Base-by-base conservation (phyloP, 768 basidiomycete genomes). In the Lentinula detonsa region DNA sequence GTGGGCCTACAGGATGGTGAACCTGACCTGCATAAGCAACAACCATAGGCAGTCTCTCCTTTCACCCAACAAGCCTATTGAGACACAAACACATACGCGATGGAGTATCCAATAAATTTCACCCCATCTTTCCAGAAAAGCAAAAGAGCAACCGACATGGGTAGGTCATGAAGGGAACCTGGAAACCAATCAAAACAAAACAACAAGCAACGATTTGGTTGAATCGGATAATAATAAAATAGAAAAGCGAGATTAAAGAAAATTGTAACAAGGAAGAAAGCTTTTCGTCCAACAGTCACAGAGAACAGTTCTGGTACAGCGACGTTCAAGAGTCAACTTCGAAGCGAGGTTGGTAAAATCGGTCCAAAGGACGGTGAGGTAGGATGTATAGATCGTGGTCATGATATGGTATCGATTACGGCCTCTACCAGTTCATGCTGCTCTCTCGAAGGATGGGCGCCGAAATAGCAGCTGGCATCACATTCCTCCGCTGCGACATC, bases 371-470 rank as follows among this genome's bases (percentile, higher is more conserved):
- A 51, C 50, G 16, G 33, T 15, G 31, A n/a, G 50, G 31, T 11
- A 33, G 33, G 7, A 51, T 9, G 28, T 51, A 28, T 33, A 35
- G 33, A 7, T 21, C 10, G 8, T 35, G 50, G 10, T 2, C 50
- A 5, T 28, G 11, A 49, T 7, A 3, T 49, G 21, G 21, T 7
- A 49, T 49, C 42, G 5, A 43, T n/a, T 46, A 16, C 13, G 5
- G 10, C 39, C 23, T 65, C 78, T 77, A 93, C 90, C 91, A 93
- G 71, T 91, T 90, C 85, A 93, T 85, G 65, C 85, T 93, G 73
- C 87, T 93, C 75, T 91, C 88, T 68, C 82, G 77, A 73, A 94
- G 69, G 62, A 92, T 82, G 21, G 92, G 91, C 55, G 88, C 83
- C 2, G 86, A 88, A 62, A 93, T 93, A 40, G 84, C 75, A 18